Evolutionary conservation across 2,329 filamentous ascomycete genomes (phyloP).

Genomic region (Aspergillus eucalypticola): DNA sequence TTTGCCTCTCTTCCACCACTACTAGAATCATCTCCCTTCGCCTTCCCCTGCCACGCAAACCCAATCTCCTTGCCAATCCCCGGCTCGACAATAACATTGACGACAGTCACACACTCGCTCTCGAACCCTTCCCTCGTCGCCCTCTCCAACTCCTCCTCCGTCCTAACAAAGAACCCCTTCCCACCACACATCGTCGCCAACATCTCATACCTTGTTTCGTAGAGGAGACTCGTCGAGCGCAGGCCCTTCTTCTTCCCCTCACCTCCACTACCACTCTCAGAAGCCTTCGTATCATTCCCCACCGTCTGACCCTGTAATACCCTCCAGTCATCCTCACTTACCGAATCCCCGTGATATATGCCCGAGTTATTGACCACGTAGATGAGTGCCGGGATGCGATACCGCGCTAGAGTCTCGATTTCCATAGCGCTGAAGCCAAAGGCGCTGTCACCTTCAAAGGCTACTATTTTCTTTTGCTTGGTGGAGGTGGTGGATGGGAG

Average conservation of each 20-base stretch:
- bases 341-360: constrained; percentile 50
- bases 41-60: constrained; percentile 38
- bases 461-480: constrained; percentile 55
- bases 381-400: constrained; percentile 56
- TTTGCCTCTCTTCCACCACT: constrained; percentile 20
- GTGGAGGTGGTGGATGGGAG: constrained; percentile 35
- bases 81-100: constrained; percentile 59
- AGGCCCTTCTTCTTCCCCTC: constrained; percentile 36
- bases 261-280: too few species aligned
- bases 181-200: constrained; percentile 58
- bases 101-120: constrained; percentile 49
- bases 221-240: constrained; percentile 53
- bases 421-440: constrained; percentile 59
- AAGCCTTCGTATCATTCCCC: constrained; percentile 27
- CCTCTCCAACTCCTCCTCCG: constrained; percentile 52
- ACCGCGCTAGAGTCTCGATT: constrained; percentile 58
- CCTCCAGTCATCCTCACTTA: constrained; percentile 47
- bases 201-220: constrained; percentile 58
- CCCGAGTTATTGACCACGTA: constrained; percentile 60
- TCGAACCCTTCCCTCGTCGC: constrained; percentile 55
- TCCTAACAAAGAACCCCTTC: constrained; percentile 53
- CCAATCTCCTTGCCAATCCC: constrained; percentile 46
- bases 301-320: constrained; percentile 46
- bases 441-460: constrained; percentile 58
- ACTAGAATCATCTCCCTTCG: too few species aligned